Base-by-base conservation (phyloP, 108 stramenopile genomes). In the Hondaea fermentalgiana region DNA sequence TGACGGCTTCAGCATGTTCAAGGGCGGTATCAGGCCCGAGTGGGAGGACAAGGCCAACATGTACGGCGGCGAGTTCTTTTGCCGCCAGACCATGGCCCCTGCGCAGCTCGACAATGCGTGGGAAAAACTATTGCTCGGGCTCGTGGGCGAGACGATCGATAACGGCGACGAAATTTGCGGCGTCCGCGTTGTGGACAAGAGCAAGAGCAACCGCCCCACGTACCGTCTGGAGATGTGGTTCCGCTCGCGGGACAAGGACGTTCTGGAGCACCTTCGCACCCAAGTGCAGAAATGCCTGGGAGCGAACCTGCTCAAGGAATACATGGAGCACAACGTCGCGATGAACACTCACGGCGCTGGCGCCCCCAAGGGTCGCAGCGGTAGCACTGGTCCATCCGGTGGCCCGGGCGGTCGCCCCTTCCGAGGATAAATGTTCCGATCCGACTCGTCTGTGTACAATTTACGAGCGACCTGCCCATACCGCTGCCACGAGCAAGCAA, bases 41-140 rank as follows among this genome's bases (percentile, higher is more conserved):
- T 98, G 97, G 97, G 96, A 96, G 87, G 97, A 97, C 90, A 93
- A 95, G 17, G 89, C 92, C 58, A 98, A 98, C 94, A 91, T 93
- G 60, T 90, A 91, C 57, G 97, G 97, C 42, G 96, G 96, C 87
- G 96, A 97, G 91, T 97, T 96, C 95, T 96, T 94, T 89, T 95
- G 95, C 90, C 93, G 97, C 83, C 93, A 94, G 49, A 91, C 90
- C 88, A 91, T 96, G 60, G 96, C 96, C 87, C 49, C 91, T 51
- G 95, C 96, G 45, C 91, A 94, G 53, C 87, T 97, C 90, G 96
- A 98, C 92, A 72, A 95, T 53, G 96, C 94, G 89, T 98, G 97
- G 97, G 90, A 93, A 87, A 98, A 98, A 89, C 92, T 97, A 59
- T 96, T 97, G 8, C 89, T 97, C 72, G 96, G 94, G 10, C 89